phyloP scores from a whole-genome alignment of 2,329 filamentous ascomycete species.

The Diaporthe destruens region DNA sequence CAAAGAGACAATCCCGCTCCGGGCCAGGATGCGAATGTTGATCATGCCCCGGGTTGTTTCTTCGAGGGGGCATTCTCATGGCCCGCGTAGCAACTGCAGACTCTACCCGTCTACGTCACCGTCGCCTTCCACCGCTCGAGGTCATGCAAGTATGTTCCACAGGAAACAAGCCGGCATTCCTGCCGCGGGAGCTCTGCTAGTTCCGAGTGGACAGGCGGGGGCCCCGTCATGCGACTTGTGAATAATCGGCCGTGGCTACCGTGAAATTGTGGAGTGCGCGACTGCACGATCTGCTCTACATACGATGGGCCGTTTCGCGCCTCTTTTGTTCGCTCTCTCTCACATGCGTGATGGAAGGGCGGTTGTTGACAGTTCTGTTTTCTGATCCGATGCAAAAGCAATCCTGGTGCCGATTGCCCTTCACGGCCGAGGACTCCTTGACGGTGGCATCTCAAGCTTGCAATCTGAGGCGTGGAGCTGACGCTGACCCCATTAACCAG shows the following conservation, averaged over 20 bases:
- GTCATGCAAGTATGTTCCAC: conserved; percentile 7
- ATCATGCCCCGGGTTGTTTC: background rate
- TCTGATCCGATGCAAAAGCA: conserved; percentile 20
- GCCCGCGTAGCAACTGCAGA: background rate
- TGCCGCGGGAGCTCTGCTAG: conserved; percentile 1
- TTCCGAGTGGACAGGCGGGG: conserved; percentile 12
- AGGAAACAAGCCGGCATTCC: conserved; percentile 24
- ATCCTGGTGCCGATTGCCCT: background rate
- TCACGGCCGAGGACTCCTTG: background rate
- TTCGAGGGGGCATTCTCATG: background rate
- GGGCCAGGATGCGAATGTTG: background rate
- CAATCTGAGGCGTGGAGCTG: background rate
- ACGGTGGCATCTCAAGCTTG: conserved; percentile 1
- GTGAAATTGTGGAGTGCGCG: conserved; percentile 15
- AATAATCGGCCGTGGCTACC: conserved; percentile 7
- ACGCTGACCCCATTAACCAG: background rate
- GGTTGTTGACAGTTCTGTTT: background rate
- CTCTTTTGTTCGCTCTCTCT: background rate
- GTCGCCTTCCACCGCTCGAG: conserved; percentile 9
- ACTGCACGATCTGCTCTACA: background rate
- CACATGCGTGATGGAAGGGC: background rate
- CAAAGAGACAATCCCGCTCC: conserved; percentile 24
- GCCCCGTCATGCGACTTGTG: conserved; percentile 2
- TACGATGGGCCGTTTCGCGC: conserved; percentile 13
- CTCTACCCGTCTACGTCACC: conserved; percentile 4